Percentiles rank a stretch among this genome's conserved stretches.
Evolutionary conservation across 1,284 basidiomycete species (phyloP).

Genomic region (Austroboletus novae-zelandiae): DNA sequence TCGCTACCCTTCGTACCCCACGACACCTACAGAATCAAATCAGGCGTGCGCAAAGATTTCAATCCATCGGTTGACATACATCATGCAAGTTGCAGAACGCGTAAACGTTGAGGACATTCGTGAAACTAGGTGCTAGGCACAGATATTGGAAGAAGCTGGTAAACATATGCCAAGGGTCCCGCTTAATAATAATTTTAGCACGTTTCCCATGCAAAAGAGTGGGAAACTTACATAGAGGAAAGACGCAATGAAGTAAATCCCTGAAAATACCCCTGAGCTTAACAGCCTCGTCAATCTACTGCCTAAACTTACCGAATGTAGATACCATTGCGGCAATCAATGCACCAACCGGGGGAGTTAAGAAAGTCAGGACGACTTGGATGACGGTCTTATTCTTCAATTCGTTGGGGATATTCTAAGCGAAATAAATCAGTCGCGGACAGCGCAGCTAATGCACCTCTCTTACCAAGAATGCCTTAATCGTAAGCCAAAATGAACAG

Average conservation of each 20-base stretch:
- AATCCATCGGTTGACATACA: conserved; percentile 39
- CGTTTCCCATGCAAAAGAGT: neutral
- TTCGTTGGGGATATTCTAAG: conserved; percentile 54
- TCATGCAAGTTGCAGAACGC: conserved; percentile 96
- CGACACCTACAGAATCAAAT: conserved; percentile 51
- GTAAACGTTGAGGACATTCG: conserved; percentile 93
- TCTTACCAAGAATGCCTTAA: conserved; percentile 70
- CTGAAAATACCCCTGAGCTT: conserved; percentile 30
- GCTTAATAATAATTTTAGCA: conserved; percentile 40
- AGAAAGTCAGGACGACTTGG: conserved; percentile 55
- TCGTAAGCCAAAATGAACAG: conserved; percentile 83
- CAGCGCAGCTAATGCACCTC: neutral
- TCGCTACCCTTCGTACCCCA: conserved; percentile 98
- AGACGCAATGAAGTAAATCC: conserved; percentile 81
- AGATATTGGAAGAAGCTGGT: conserved; percentile 96
- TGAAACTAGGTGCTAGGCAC: conserved; percentile 87
- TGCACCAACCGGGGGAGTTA: conserved; percentile 76
- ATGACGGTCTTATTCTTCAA: conserved; percentile 47
- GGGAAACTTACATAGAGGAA: conserved; percentile 77
- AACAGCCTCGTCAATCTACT: neutral
- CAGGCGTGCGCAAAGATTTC: neutral
- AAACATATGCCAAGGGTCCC: conserved; percentile 98
- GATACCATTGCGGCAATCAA: conserved; percentile 87
- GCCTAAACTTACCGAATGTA: conserved; percentile 63
- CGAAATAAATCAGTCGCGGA: conserved; percentile 1